Evolutionary conservation across 2,329 filamentous ascomycete species (phyloP).

Genomic region (Plectosphaerella sp.): DNA sequence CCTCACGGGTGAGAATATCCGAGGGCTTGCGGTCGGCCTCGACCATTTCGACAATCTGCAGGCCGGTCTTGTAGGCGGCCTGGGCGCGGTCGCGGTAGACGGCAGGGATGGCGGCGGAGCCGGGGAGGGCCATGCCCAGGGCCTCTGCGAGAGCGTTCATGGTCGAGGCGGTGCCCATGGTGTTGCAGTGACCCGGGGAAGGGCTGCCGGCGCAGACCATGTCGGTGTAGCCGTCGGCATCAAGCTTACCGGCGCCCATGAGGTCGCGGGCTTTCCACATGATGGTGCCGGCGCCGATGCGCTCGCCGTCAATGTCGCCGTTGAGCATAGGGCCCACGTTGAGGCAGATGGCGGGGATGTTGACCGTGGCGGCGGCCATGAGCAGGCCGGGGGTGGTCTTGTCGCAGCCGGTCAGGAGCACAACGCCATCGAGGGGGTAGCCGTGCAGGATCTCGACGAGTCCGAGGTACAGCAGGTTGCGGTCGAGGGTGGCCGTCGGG

Average conservation of each 20-base stretch:
- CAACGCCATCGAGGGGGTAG: slow-evolving; percentile 45
- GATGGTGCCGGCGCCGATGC: slow-evolving; percentile 39
- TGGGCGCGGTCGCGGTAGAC: slow-evolving; percentile 42
- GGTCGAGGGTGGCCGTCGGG: slow-evolving; percentile 43
- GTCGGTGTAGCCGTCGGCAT: slow-evolving; percentile 37
- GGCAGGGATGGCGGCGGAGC: slow-evolving; percentile 46
- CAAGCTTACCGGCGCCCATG: slow-evolving; percentile 40
- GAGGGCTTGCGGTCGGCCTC: slow-evolving; percentile 41
- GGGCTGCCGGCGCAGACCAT: slow-evolving; percentile 35
- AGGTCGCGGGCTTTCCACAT: slow-evolving; percentile 44
- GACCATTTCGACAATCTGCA: slow-evolving; percentile 46
- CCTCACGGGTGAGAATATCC: slow-evolving; percentile 49
- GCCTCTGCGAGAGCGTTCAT: slow-evolving; percentile 50
- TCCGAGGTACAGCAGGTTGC: slow-evolving; percentile 42
- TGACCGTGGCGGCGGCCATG: slow-evolving; percentile 48
- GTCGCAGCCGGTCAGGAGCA: slow-evolving; percentile 46
- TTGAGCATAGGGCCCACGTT: slow-evolving; percentile 51
- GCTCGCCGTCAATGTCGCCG: slow-evolving; percentile 34
- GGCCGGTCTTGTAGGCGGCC: slow-evolving; percentile 42
- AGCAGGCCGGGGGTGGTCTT: slow-evolving; percentile 44
- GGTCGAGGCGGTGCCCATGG: slow-evolving; percentile 48
- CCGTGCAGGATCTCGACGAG: slow-evolving; percentile 42
- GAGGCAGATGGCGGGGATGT: slow-evolving; percentile 45
- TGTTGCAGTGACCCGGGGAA: slow-evolving; percentile 45
- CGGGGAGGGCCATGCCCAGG: slow-evolving; percentile 47